Base-by-base conservation (phyloP, 352 stramenopile species). In the Aphanomyces euteiches region DNA sequence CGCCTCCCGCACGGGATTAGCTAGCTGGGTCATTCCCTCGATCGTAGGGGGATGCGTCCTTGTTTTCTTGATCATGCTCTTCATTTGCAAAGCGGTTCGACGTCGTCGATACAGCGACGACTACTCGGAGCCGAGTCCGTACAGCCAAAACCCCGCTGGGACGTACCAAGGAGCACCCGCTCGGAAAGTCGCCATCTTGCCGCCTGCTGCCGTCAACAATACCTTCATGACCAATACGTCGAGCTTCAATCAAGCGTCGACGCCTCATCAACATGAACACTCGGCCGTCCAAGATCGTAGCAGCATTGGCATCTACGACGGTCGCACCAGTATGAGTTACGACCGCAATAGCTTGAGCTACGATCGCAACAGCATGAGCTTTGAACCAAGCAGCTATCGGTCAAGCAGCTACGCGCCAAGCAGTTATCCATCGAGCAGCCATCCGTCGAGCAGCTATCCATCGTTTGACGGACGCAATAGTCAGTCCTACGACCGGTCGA, bases 31-130 rank as follows among this genome's bases (percentile, higher is more conserved):
- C 19, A 47, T 69, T 19, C 61, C 61, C 8, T 17, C 61, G 19
- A 47, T 69, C 2, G 37, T 69, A 36, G 61, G 61, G 12, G 45
- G 47, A n/a, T 17, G n/a, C 21, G 61, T 69, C 5, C 5, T 69
- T 10, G 6, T 69, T n/a, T 69, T 69, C 61, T 38, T 69, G 12
- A 1, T 64, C 8, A 59, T 59, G 6, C 21, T 69, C 5, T 40
- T 59, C 4, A 7, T 69, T 5, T 47, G 61, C 40, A 69, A 69
- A 5, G 41, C 41, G 5, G 41, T 48, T 8, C 47, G 36, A 37
- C 12, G 47, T 5, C 5, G 37, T 12, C 61, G 38, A n/a, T 10
- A 19, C 1, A 66, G 61, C n/a, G 54, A 69, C 40, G 34, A 69
- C 61, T 15, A 59, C 61, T 37, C 36, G 5, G 15, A n/a, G n/a